phyloP scores from a whole-genome alignment of 1,284 basidiomycete genomes.

The Rhodotorula glutinis region DNA sequence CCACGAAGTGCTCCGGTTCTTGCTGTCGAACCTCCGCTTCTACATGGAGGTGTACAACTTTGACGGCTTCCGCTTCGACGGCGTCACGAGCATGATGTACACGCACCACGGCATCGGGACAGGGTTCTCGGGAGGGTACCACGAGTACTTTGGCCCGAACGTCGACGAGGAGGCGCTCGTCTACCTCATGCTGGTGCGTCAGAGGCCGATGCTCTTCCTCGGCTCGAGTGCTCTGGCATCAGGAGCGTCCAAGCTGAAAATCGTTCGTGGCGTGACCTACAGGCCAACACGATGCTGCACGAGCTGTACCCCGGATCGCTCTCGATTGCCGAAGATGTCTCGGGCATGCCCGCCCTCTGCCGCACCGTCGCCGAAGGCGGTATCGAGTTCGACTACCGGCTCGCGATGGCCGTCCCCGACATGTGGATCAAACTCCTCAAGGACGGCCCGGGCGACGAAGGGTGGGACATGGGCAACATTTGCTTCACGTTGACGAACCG shows the following conservation, averaged over 20 bases:
- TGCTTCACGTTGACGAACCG: slow-evolving; percentile 87
- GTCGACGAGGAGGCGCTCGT: slow-evolving; percentile 87
- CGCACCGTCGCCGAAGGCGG: slow-evolving; percentile 76
- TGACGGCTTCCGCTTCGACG: slow-evolving; percentile 97
- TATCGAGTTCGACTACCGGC: slow-evolving; percentile 93
- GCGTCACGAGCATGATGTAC: slow-evolving; percentile 99
- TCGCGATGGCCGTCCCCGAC: slow-evolving; percentile 97
- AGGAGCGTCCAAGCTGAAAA: too few relatives aligned
- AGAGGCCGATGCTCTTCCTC: too few relatives aligned
- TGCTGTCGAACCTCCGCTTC: slow-evolving; percentile 90
- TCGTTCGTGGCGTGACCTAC: too few relatives aligned
- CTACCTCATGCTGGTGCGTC: slow-evolving; percentile 89
- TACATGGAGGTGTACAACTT: slow-evolving; percentile 94
- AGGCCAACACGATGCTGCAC: slow-evolving; percentile 92
- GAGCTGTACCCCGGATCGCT: slow-evolving; percentile 71
- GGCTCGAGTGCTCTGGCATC: neutral
- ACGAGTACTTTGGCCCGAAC: slow-evolving; percentile 88
- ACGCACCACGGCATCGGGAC: slow-evolving; percentile 94
- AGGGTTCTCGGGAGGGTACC: slow-evolving; percentile 95
- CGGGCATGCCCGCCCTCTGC: slow-evolving; percentile 95
- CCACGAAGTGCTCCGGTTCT: slow-evolving; percentile 90
- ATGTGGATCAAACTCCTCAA: slow-evolving; percentile 99
- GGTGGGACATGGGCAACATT: slow-evolving; percentile 86
- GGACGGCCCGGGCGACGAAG: slow-evolving; percentile 72
- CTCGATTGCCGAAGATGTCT: slow-evolving; percentile 96